Evolutionary conservation across 495 filamentous ascomycete species (phyloP).

Genomic region (Cudoniella acicularis): DNA sequence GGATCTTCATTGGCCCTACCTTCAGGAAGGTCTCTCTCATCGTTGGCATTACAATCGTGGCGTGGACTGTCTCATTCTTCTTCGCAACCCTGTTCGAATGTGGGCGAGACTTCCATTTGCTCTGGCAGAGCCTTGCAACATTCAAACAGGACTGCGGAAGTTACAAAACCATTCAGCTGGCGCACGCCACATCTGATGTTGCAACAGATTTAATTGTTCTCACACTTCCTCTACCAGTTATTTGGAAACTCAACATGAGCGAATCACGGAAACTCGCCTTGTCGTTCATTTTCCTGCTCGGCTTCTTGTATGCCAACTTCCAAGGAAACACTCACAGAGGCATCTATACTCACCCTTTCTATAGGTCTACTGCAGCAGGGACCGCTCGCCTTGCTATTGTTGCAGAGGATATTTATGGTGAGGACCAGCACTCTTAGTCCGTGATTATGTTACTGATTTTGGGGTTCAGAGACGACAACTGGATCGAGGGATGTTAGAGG

Average conservation of each 20-base stretch:
- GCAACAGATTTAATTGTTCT: slow-evolving; percentile 17
- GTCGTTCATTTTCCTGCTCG: slow-evolving; percentile 3
- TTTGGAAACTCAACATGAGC: slow-evolving; percentile 2
- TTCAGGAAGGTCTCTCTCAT: background rate
- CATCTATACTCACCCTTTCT: slow-evolving; percentile 5
- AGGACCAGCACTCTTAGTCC: too few relatives aligned
- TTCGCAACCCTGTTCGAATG: background rate
- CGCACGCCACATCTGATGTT: slow-evolving; percentile 9
- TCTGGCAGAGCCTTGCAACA: background rate
- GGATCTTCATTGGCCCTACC: background rate
- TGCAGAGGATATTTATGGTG: slow-evolving; percentile 5
- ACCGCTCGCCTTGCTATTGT: slow-evolving; percentile 13
- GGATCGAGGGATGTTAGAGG: slow-evolving; percentile 10
- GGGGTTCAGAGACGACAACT: slow-evolving; percentile 10
- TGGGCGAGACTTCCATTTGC: background rate
- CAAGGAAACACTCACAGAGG: too few relatives aligned
- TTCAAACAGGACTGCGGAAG: slow-evolving; percentile 9
- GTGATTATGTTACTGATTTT: too few relatives aligned
- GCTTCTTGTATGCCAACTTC: slow-evolving; percentile 3
- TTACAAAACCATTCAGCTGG: slow-evolving; percentile 15
- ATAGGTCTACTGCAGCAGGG: slow-evolving; percentile 10
- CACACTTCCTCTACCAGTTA: background rate
- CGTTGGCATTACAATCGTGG: background rate
- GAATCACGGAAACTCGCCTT: background rate
- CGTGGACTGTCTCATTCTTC: background rate